Evolutionary conservation across 192 early-diverging fungal genomes (phyloP).

Genomic region (Irineochytrium annulatum): DNA sequence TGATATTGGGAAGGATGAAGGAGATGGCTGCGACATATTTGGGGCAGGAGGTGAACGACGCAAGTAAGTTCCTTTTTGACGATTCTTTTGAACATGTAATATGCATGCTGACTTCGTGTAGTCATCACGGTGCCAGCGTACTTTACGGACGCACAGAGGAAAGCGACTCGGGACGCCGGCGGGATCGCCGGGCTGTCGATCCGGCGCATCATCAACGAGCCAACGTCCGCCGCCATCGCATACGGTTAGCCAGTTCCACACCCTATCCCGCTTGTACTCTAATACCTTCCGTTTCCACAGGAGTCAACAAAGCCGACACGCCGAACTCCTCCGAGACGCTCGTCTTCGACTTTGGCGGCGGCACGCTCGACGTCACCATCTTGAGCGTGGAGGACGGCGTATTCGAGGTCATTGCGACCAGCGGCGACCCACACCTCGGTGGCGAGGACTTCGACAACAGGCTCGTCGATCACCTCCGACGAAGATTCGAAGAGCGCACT

Average conservation of each 20-base stretch:
- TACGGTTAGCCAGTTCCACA: slow-evolving; percentile 66
- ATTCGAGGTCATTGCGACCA: slow-evolving; percentile 92
- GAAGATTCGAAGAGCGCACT: slow-evolving; percentile 88
- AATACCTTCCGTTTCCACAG: too few species aligned
- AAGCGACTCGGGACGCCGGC: slow-evolving; percentile 90
- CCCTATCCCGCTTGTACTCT: too few species aligned
- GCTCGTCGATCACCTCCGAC: slow-evolving; percentile 88
- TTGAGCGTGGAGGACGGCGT: slow-evolving; percentile 93
- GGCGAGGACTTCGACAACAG: slow-evolving; percentile 99
- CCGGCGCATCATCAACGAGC: slow-evolving; percentile 90
- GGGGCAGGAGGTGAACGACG: slow-evolving; percentile 81
- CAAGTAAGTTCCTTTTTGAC: slow-evolving; percentile 29
- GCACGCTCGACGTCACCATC: slow-evolving; percentile 96
- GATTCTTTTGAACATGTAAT: slow-evolving; percentile 4
- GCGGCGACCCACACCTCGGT: slow-evolving; percentile 95
- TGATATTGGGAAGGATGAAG: slow-evolving; percentile 95
- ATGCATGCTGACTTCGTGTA: not conserved
- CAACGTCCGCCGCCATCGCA: slow-evolving; percentile 90
- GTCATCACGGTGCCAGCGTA: slow-evolving; percentile 98
- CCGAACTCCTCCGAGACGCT: slow-evolving; percentile 90
- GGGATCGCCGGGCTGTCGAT: slow-evolving; percentile 78
- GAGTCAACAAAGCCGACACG: slow-evolving; percentile 79
- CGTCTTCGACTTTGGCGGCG: slow-evolving; percentile 96
- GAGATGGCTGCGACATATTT: slow-evolving; percentile 87
- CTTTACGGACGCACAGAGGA: slow-evolving; percentile 94